phyloP scores from a whole-genome alignment of 805 yeast species.

The Cyberlindnera americana region DNA sequence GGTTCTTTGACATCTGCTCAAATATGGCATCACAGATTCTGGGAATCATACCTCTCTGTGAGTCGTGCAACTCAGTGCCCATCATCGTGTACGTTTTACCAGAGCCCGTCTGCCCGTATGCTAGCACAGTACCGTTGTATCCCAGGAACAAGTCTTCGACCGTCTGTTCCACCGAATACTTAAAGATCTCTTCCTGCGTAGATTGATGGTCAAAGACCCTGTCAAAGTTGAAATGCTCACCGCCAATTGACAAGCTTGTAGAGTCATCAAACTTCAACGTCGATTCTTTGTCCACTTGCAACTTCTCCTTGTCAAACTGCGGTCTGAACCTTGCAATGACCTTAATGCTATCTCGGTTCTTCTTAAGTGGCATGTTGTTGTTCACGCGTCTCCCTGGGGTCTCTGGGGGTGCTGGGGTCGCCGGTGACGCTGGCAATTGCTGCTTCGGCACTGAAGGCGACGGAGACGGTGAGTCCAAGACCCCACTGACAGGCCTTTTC shows the following conservation, averaged over 20 bases:
- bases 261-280: constrained; percentile 10
- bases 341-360: constrained; percentile 40
- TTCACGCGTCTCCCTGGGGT: constrained; percentile 1
- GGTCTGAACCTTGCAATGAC: constrained; percentile 78
- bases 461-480: not conserved
- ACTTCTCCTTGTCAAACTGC: constrained; percentile 34
- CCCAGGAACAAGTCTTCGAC: constrained; percentile 73
- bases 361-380: constrained; percentile 2
- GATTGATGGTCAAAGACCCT: constrained; percentile 51
- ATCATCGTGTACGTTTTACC: constrained; percentile 79
- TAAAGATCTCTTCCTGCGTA: constrained; percentile 56
- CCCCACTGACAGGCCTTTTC: no score
- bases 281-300: constrained; percentile 7
- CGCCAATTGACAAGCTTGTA: constrained; percentile 11
- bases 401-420: constrained; percentile 10
- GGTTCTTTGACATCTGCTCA: constrained; percentile 38
- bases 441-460: no score
- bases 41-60: constrained; percentile 60
- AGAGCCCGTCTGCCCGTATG: constrained; percentile 78
- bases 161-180: constrained; percentile 54
- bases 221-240: constrained; percentile 54
- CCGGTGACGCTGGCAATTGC: no score
- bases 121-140: constrained; percentile 70
- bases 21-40: constrained; percentile 67
- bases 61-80: constrained; percentile 42